These are phyloP conservation scores for Coniophora puteana DNA, from an alignment of 1,284 basidiomycete species.

Conservation along the genomic window DNA sequence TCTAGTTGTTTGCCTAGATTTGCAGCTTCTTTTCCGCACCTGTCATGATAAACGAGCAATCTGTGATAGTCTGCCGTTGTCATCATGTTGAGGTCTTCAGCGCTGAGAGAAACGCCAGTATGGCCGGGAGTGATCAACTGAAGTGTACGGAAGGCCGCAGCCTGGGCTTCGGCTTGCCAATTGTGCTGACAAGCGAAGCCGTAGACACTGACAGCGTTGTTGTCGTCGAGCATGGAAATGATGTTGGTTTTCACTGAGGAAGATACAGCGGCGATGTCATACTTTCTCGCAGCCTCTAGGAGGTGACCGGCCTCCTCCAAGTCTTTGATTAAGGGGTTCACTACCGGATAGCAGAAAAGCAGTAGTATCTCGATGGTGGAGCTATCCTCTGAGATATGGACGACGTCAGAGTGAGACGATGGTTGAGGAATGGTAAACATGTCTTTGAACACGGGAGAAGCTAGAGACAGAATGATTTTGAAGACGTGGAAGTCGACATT, in stretches of 20 bases:
- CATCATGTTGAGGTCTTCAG: no score
- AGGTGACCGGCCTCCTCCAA: slow-evolving; percentile 1
- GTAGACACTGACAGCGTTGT: background rate
- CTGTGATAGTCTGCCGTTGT: no score
- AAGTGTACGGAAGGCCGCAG: background rate
- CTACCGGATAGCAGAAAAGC: slow-evolving; percentile 22
- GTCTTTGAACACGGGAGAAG: slow-evolving; percentile 19
- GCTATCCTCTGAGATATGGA: slow-evolving; percentile 21
- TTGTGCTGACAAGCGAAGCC: background rate
- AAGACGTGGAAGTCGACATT: slow-evolving; percentile 24
- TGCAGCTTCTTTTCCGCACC: no score
- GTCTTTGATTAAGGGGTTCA: background rate
- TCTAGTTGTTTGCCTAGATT: no score
- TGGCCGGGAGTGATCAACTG: no score
- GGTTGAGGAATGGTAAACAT: slow-evolving; percentile 18
- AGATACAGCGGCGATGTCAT: slow-evolving; percentile 18
- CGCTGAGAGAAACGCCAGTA: no score
- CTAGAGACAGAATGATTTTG: slow-evolving; percentile 24
- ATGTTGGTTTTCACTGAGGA: no score
- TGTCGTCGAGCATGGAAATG: no score
- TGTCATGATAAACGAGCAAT: no score
- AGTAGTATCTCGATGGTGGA: slow-evolving; percentile 20
- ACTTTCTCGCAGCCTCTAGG: slow-evolving; percentile 5
- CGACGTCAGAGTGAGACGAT: background rate
- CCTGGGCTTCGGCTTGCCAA: background rate